Percentiles rank a stretch among this genome's conserved stretches.
Evolutionary conservation across 129 eudicot genomes (phyloP).

Genomic region (Arctium minus): DNA sequence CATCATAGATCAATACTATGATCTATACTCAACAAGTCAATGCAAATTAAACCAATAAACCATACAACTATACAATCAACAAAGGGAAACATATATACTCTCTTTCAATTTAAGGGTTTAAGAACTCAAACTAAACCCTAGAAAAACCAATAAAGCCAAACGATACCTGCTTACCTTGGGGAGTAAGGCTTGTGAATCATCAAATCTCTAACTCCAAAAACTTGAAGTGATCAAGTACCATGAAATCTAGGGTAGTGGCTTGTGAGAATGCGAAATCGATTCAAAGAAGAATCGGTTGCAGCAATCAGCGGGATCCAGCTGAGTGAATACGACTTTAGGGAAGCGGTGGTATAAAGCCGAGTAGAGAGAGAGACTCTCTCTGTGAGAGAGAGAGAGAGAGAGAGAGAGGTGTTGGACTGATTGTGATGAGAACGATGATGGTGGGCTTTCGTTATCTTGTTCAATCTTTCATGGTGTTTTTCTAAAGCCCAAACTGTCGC

Average conservation of each 20-base stretch:
- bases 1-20: conserved; percentile 4
- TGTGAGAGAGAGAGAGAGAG: not conserved
- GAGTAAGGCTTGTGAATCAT: not conserved
- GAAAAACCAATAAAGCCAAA: not conserved
- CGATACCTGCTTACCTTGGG: conserved; percentile 11
- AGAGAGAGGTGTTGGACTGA: conserved; percentile 2
- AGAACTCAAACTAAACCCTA: conserved; percentile 10
- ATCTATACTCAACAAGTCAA: not conserved
- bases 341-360: conserved; percentile 4
- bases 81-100: not conserved
- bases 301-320: conserved; percentile 20
- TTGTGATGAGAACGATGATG: not conserved
- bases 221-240: not conserved
- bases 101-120: not conserved
- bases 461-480: not conserved
- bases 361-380: conserved; percentile 1
- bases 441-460: conserved; percentile 9
- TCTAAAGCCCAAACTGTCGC: not conserved
- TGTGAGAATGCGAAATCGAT: conserved; percentile 12
- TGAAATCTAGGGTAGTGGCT: not conserved
- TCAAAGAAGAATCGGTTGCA: not conserved
- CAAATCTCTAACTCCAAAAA: not conserved
- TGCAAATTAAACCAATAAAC: conserved; percentile 7
- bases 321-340: conserved; percentile 25
- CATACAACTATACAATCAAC: not conserved